Percentiles rank a stretch among this genome's conserved stretches.
These are phyloP conservation scores for Termitomyces sp. DNA, from an alignment of 768 basidiomycete species.

Conservation along the genomic window DNA sequence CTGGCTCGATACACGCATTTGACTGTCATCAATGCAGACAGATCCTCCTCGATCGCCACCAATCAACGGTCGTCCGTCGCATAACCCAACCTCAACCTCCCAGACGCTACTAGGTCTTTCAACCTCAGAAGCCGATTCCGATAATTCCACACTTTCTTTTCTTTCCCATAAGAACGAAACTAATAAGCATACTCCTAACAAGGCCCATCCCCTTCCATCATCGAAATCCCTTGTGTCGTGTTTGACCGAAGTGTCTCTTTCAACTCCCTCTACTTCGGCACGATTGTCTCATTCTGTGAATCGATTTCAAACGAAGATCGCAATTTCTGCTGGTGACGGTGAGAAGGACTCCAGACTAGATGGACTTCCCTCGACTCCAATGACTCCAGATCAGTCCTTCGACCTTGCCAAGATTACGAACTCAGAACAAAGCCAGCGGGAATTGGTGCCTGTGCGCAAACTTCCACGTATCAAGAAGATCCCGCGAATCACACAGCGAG, in stretches of 20 bases:
- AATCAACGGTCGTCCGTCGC: not conserved
- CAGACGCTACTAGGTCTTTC: not conserved
- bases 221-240: not conserved
- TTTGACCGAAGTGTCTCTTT: not conserved
- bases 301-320: not conserved
- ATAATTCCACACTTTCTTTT: not conserved
- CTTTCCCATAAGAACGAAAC: not conserved
- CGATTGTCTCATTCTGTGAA: not conserved
- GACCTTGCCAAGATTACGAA: not conserved
- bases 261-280: not conserved
- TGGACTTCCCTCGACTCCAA: not conserved
- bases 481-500: not conserved
- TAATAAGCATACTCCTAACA: not conserved
- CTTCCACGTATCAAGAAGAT: not conserved
- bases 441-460: not conserved
- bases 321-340: not conserved
- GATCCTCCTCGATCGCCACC: not conserved
- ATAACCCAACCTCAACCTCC: not conserved
- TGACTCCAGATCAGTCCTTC: not conserved
- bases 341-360: not conserved
- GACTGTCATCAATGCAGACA: not conserved
- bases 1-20: not conserved
- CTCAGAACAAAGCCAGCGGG: not conserved
- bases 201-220: not conserved
- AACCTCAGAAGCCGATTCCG: not conserved